Conservation (phyloP, 2,329 filamentous ascomycete genomes). For the Hypocreales sp. region DNA sequence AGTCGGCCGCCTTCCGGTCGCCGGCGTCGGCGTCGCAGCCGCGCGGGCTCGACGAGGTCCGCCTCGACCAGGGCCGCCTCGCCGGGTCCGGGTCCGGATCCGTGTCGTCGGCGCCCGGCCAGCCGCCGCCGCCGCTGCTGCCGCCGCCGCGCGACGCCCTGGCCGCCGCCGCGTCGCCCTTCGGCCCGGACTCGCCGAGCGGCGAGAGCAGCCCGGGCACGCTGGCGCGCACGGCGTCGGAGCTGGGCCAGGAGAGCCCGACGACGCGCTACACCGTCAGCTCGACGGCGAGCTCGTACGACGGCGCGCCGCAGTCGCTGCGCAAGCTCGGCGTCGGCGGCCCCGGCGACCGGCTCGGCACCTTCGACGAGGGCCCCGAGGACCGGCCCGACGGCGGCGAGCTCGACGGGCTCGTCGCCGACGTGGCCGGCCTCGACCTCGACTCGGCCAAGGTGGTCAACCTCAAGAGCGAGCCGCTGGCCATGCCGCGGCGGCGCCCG, state of each 20-base stretch:
- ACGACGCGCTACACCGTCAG: constrained; percentile 10
- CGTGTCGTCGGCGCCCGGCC: neutral
- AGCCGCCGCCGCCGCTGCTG: constrained; percentile 1
- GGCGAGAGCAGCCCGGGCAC: constrained; percentile 5
- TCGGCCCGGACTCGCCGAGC: constrained; percentile 5
- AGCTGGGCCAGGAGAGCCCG: constrained; percentile 3
- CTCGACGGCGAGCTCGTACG: constrained; percentile 13
- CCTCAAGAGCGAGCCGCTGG: constrained; percentile 31
- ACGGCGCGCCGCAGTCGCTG: too few relatives aligned
- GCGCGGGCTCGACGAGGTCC: constrained; percentile 4
- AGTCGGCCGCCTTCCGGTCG: constrained; percentile 1
- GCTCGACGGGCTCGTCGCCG: constrained; percentile 13
- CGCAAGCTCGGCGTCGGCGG: constrained; percentile 10
- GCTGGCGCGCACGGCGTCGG: constrained; percentile 1
- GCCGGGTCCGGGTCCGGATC: too few relatives aligned
- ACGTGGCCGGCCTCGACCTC: constrained; percentile 22
- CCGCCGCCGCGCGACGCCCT: constrained; percentile 3
- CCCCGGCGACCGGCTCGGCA: constrained; percentile 12
- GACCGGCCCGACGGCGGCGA: constrained; percentile 3
- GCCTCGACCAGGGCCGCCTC: neutral
- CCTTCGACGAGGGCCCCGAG: constrained; percentile 11
- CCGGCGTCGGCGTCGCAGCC: constrained; percentile 1
- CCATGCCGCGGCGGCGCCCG: constrained; percentile 36
- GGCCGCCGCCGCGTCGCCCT: neutral
- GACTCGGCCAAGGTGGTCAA: constrained; percentile 26